Evolutionary conservation across 2,329 filamentous ascomycete species (phyloP), one percentile per base, ranked within the genome.

Genomic region (Fusarium solani-melongenae): DNA sequence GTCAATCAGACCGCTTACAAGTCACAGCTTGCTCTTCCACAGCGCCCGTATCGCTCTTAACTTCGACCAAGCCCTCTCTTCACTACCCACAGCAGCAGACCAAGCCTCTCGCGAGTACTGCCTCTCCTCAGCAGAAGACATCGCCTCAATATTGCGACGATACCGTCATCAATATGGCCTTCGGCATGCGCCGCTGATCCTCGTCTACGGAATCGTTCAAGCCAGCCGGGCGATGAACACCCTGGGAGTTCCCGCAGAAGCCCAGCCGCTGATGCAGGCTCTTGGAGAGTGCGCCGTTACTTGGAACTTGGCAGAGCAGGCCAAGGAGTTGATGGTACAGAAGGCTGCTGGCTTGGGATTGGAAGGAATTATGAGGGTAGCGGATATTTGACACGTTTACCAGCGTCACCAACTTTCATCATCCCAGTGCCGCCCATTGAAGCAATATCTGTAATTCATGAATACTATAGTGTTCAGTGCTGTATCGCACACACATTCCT

Each of bases 21-120:
- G 9, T 22, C 11, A 12, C 15, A 68, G 67, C 9, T 53, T 77
- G 0, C 41, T 78, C 1, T 78, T 73, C 24, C 66, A 78, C 55
- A 78, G 74, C 55, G 69, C 73, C 5, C 76, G 77, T 6, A 78
- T 78, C 24, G 71, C 71, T 5, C 64, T 79, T 1, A 77, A 79
- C 51, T 71, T 73, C 29, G 75, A 77, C 53, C 58, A 73, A n/a
- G 69, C 69, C 46, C 14, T 61, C 2, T 64, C 64, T 1, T 51
- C 10, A 4, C 46, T 41, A 2, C 14, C 56, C 3, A 44, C 33
- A 6, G 57, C n/a, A 14, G n/a, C 56, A 55, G 46, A 69, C 8
- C 57, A 63, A 38, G 55, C 59, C 20, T 55, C 66, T 5, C 34
- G 64, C 2, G 60, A 70, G n/a, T 57, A 67, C 7, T 79, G 77